Evolutionary conservation across 495 filamentous ascomycete genomes (phyloP).

Genomic region (Lentithecium fluviatile): DNA sequence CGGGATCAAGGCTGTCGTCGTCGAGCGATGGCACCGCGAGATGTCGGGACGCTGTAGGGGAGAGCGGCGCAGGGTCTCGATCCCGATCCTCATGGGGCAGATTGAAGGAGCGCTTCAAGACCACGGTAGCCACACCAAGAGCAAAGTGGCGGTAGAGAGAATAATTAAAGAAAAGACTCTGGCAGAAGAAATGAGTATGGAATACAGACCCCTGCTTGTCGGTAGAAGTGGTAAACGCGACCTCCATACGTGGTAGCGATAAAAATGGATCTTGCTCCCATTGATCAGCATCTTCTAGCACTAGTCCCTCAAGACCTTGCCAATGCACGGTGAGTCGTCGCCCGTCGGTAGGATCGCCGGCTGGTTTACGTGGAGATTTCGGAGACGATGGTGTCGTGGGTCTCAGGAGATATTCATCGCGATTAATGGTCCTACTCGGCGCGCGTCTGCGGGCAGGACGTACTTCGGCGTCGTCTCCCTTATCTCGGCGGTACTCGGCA

Average conservation of each 20-base stretch:
- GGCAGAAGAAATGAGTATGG: constrained; percentile 78
- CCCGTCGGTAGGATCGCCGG: constrained; percentile 64
- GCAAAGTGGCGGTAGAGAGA: constrained; percentile 94
- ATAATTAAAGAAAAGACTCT: constrained; percentile 78
- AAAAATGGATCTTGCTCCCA: constrained; percentile 85
- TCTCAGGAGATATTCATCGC: constrained; percentile 50
- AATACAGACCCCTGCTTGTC: constrained; percentile 83
- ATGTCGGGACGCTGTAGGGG: constrained; percentile 6
- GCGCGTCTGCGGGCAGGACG: constrained; percentile 55
- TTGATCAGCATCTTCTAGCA: constrained; percentile 80
- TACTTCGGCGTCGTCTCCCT: constrained; percentile 56
- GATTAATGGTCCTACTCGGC: constrained; percentile 48
- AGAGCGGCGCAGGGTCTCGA: neutral
- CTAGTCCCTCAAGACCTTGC: constrained; percentile 79
- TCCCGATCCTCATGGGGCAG: constrained; percentile 8
- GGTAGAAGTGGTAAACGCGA: constrained; percentile 78
- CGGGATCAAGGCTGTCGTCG: constrained; percentile 31
- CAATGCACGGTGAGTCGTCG: constrained; percentile 77
- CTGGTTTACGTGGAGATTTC: constrained; percentile 51
- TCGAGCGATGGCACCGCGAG: constrained; percentile 30
- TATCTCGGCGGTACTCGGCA: constrained; percentile 84
- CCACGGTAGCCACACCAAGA: constrained; percentile 74
- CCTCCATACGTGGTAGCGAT: constrained; percentile 80
- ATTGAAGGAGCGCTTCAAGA: constrained; percentile 70
- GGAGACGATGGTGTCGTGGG: constrained; percentile 62